Evolutionary conservation across 805 yeast genomes (phyloP).

Genomic region (Yamadazyma endophytica): DNA sequence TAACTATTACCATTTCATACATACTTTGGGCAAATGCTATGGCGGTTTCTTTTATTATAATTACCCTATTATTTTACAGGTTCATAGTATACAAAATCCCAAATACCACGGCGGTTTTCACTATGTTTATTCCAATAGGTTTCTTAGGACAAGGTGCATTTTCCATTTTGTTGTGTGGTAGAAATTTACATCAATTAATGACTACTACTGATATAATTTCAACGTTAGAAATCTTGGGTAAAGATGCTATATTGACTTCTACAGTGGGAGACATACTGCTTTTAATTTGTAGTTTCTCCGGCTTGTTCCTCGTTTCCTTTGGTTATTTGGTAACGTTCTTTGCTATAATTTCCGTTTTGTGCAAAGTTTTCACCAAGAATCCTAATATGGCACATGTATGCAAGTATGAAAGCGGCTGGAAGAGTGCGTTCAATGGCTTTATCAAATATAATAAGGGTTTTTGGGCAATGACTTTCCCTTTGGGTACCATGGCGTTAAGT

Average conservation of each 20-base stretch:
- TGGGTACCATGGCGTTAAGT: slow-evolving; percentile 76
- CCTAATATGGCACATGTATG: slow-evolving; percentile 20
- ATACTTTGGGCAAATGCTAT: slow-evolving; percentile 71
- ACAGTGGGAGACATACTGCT: too few species aligned
- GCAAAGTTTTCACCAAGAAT: slow-evolving; percentile 36
- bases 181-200: slow-evolving; percentile 28
- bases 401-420: slow-evolving; percentile 10
- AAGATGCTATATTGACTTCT: too few species aligned
- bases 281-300: slow-evolving; percentile 25
- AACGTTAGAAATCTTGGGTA: slow-evolving; percentile 6
- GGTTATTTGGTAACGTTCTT: slow-evolving; percentile 50
- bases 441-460: slow-evolving; percentile 17
- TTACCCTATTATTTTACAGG: slow-evolving; percentile 57
- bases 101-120: slow-evolving; percentile 47
- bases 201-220: too few species aligned
- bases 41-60: slow-evolving; percentile 51
- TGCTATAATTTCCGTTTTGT: slow-evolving; percentile 34
- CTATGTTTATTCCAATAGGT: slow-evolving; percentile 78
- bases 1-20: slow-evolving; percentile 51
- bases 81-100: slow-evolving; percentile 59
- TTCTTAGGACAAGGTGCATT: slow-evolving; percentile 83
- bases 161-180: slow-evolving; percentile 56
- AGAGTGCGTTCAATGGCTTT: slow-evolving; percentile 11
- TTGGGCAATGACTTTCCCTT: slow-evolving; percentile 86
- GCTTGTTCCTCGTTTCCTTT: slow-evolving; percentile 45